Percentiles rank a stretch among this genome's conserved stretches.
phyloP scores from a whole-genome alignment of 345 rosid species.

The Citrus trifoliata region DNA sequence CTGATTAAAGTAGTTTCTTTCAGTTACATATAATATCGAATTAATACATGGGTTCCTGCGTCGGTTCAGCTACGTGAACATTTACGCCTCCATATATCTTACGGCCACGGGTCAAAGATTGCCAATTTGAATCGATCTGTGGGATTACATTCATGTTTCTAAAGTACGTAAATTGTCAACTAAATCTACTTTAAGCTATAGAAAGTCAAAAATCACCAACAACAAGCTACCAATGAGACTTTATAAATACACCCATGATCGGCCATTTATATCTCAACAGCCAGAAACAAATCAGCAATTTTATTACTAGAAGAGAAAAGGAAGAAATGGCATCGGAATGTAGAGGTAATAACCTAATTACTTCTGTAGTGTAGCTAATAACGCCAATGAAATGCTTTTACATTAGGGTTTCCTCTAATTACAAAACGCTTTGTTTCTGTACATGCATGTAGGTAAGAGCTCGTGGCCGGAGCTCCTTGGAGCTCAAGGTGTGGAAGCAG shows the following conservation, averaged over 20 bases:
- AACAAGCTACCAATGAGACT: neutral
- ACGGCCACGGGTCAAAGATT: neutral
- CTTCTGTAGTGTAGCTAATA: too few species aligned
- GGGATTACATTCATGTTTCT: neutral
- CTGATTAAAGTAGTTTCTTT: too few species aligned
- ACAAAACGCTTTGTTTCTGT: neutral
- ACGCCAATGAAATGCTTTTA: too few species aligned
- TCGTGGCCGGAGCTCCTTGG: conserved; percentile 26
- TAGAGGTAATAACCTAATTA: too few species aligned
- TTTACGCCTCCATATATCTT: neutral
- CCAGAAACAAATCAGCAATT: too few species aligned
- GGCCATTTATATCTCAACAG: neutral
- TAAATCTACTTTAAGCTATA: too few species aligned
- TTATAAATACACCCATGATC: neutral
- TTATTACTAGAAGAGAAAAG: too few species aligned
- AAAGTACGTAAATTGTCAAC: neutral
- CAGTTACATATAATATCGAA: too few species aligned
- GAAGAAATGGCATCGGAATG: too few species aligned
- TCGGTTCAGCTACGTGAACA: neutral
- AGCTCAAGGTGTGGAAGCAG: neutral
- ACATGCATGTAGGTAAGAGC: conserved; percentile 10
- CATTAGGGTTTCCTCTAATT: neutral
- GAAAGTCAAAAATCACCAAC: too few species aligned
- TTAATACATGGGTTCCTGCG: too few species aligned
- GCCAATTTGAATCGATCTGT: neutral